Evolutionary conservation across 2,329 filamentous ascomycete genomes (phyloP).

Genomic region (Thielaviopsis euricoi): DNA sequence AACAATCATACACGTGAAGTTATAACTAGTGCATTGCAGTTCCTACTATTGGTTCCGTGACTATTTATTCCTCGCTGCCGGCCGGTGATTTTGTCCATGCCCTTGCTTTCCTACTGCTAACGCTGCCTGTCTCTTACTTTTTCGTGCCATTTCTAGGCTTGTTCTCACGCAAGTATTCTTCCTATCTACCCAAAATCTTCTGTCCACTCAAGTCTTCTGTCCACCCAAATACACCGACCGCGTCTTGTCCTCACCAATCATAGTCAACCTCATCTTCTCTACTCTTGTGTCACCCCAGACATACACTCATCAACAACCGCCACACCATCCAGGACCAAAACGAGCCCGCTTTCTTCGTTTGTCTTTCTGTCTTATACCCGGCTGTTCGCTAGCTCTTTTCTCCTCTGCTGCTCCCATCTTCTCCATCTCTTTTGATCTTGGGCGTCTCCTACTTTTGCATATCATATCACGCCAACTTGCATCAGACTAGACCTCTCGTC

Average conservation of each 20-base stretch:
- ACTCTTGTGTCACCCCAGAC: not conserved
- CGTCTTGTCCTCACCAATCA: not conserved
- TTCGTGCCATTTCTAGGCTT: too few relatives aligned
- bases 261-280: not conserved
- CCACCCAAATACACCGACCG: not conserved
- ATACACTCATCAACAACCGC: not conserved
- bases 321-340: not conserved
- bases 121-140: not conserved
- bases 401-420: not conserved
- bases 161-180: too few relatives aligned
- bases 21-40: not conserved
- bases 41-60: not conserved
- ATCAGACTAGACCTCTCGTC: not conserved
- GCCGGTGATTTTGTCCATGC: not conserved
- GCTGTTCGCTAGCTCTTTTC: not conserved
- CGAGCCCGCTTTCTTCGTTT: not conserved
- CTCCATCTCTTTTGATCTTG: not conserved
- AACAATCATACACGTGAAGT: not conserved
- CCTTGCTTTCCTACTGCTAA: not conserved
- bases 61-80: not conserved
- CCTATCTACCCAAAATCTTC: too few relatives aligned
- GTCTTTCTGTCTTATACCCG: not conserved
- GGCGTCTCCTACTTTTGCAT: not conserved
- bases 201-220: too few relatives aligned
- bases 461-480: not conserved